These are phyloP conservation scores for Neurospora hispaniola DNA, from an alignment of 495 filamentous ascomycete genomes.

Conservation along the genomic window DNA sequence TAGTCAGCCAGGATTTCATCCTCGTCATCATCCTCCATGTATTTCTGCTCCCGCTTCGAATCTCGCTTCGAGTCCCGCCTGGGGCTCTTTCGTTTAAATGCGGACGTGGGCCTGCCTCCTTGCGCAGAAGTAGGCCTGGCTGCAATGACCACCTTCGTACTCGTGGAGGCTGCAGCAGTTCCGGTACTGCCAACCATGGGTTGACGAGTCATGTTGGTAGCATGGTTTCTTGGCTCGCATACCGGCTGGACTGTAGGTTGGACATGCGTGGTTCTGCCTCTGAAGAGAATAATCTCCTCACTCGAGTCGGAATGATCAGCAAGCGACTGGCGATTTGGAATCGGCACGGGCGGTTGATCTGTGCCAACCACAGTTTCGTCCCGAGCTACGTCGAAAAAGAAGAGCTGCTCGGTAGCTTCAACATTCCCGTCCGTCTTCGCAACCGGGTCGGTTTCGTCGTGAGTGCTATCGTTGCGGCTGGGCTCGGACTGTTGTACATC, in stretches of 20 bases:
- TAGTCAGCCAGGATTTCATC: conserved; percentile 62
- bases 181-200: neutral
- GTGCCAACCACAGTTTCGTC: conserved; percentile 7
- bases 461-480: neutral
- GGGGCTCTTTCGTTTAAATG: neutral
- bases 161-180: neutral
- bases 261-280: conserved; percentile 32
- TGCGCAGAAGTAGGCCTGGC: neutral
- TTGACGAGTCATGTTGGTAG: neutral
- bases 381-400: conserved; percentile 18
- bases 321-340: conserved; percentile 17
- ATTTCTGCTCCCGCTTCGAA: neutral
- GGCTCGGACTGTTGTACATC: neutral
- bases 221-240: neutral
- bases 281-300: conserved; percentile 59
- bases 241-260: conserved; percentile 4
- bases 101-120: neutral
- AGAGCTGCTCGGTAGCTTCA: conserved; percentile 2
- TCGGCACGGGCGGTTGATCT: neutral
- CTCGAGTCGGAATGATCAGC: conserved; percentile 44
- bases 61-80: neutral
- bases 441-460: neutral
- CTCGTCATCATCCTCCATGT: conserved; percentile 18
- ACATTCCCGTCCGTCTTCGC: neutral
- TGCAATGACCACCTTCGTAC: neutral